Evolutionary conservation across 2,329 filamentous ascomycete species (phyloP), one percentile per base, ranked within the genome.

Genomic region (Pseudocercospora fuligena): DNA sequence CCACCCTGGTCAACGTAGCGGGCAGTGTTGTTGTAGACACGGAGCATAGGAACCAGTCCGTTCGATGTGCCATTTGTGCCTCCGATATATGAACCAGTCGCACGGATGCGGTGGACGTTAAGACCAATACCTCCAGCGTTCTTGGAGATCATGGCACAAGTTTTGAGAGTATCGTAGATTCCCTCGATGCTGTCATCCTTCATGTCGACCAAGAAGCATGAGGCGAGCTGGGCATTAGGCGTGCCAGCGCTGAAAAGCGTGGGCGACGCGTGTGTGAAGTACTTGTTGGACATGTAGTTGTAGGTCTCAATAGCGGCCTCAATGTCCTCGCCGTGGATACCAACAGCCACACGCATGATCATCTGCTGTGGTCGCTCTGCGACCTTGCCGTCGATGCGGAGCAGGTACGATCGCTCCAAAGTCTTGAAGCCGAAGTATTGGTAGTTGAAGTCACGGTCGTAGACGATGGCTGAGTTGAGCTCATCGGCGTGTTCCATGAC

Each of bases 401-500:
- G 90, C 61, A 99, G 90, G 78, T 99, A 99, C 77, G 95, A 99
- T 68, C 95, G 90, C 86, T 99, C 95, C 46, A 99, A 86, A 7
- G 95, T 99, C 88, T 99, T 99, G 89, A 99, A 99, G 71, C 95
- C 95, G 77, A 99, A 99, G 85, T 97, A 99, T 85, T 99, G 95
- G 86, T 99, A 99, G 88, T 98, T 97, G 88, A 99, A 99, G 80
- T 99, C 95, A 74, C 95, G 92, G 84, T 99, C 95, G 77, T 98
- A 99, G 76, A 99, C 94, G 79, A 99, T 98, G 76, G 95, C 95
- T 51, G 94, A 98, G 86, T 99, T 97, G 65, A 99, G 88, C 83
- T 99, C 95, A 64, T 97, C 95, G 76, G 93, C 93, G 82, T 99
- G 93, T 77, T 91, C 92, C 92, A 97, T 95, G 72, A 99, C 91